Evolutionary conservation across 305 asterid species (phyloP).

Genomic region (Fraxinus xanthoxyloides): DNA sequence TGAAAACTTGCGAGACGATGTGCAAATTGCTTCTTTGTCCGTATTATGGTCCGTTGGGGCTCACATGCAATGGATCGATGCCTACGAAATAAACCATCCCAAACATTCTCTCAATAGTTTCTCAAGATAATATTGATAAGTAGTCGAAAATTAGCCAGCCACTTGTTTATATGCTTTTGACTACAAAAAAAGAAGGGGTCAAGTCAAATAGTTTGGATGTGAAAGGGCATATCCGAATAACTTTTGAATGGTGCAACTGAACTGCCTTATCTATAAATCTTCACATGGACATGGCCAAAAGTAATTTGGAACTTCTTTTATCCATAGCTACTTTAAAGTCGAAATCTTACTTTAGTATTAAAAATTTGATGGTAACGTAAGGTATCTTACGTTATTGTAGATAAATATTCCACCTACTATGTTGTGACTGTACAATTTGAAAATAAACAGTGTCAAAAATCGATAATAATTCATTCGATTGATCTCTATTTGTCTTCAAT

Average conservation of each 20-base stretch:
- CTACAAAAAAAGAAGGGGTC: not conserved
- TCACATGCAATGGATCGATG: not conserved
- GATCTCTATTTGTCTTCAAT: not conserved
- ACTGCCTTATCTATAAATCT: conserved; percentile 12
- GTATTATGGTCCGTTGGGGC: not conserved
- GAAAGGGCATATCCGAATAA: not conserved
- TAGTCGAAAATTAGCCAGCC: not conserved
- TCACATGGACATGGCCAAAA: conserved; percentile 9
- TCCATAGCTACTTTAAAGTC: not conserved
- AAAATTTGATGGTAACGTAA: not conserved
- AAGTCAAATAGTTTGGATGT: not conserved
- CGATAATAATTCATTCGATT: not conserved
- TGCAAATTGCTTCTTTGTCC: not conserved
- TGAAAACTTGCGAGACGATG: not conserved
- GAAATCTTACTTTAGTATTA: not conserved
- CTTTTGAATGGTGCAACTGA: not conserved
- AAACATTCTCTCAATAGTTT: not conserved
- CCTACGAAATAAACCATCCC: not conserved
- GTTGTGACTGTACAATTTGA: not conserved
- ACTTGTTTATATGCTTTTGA: not conserved
- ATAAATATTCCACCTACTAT: not conserved
- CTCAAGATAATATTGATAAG: not conserved
- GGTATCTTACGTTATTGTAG: not conserved
- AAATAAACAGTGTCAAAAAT: not conserved
- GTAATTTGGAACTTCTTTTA: not conserved